Percentiles rank a stretch among this genome's conserved stretches.
These are phyloP conservation scores for Hypoxylon lenormandii DNA, from an alignment of 495 filamentous ascomycete genomes.

Conservation along the genomic window DNA sequence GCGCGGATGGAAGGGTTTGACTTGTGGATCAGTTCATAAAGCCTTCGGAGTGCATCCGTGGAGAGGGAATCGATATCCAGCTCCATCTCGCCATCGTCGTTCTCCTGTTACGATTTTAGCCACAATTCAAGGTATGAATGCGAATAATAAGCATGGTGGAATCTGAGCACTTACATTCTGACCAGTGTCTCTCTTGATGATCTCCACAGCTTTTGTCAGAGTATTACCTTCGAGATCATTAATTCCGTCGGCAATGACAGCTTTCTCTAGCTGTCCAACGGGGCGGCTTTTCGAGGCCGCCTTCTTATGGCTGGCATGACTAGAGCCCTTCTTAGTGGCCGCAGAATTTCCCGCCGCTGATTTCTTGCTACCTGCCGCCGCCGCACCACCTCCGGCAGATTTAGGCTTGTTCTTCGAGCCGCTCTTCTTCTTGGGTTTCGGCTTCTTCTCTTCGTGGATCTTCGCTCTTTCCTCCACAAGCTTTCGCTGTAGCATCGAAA, in stretches of 20 bases:
- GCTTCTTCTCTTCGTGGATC: slow-evolving; percentile 55
- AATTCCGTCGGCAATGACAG: slow-evolving; percentile 84
- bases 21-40: slow-evolving; percentile 81
- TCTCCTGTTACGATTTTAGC: slow-evolving; percentile 61
- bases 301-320: slow-evolving; percentile 60
- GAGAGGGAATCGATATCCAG: slow-evolving; percentile 88
- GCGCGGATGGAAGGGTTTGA: slow-evolving; percentile 66
- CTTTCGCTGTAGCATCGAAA: slow-evolving; percentile 61
- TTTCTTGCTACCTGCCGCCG: slow-evolving; percentile 47
- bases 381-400: slow-evolving; percentile 30
- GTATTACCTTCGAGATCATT: slow-evolving; percentile 76
- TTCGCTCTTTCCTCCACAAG: slow-evolving; percentile 64
- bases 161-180: slow-evolving; percentile 67
- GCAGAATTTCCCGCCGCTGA: slow-evolving; percentile 52
- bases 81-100: slow-evolving; percentile 86
- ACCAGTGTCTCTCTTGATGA: slow-evolving; percentile 88
- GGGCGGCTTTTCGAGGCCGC: slow-evolving; percentile 66
- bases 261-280: slow-evolving; percentile 81
- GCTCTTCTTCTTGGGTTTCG: slow-evolving; percentile 55
- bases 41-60: slow-evolving; percentile 76
- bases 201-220: slow-evolving; percentile 82
- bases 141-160: not conserved
- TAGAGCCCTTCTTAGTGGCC: slow-evolving; percentile 60
- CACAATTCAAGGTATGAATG: not conserved
- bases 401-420: slow-evolving; percentile 53